Evolutionary conservation across 805 yeast species (phyloP), one percentile per base, ranked within the genome.

Genomic region (Lipomyces spencermartinsiae): DNA sequence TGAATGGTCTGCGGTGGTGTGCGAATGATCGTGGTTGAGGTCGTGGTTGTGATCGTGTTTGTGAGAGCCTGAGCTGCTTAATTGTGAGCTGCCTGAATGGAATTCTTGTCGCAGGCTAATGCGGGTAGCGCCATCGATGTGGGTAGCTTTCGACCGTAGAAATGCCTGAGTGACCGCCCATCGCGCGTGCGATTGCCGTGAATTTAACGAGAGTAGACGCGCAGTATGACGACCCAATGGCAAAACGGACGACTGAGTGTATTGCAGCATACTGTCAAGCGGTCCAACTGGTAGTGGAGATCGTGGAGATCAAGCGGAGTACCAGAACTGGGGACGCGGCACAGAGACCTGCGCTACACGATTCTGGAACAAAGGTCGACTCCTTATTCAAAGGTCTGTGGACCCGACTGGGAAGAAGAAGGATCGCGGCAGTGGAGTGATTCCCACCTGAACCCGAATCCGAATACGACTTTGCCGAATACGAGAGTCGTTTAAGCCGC

Each of bases 1-100:
- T 22, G 59, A 29, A 9, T 69, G 70, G 14, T 54, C 35, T 7
- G 64, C 22, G 34, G 8, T 29, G 9, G 61, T 56, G 64, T 67
- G 70, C 1, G 62, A 19, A 57, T 64, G 60, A 5, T 25, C 35
- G 34, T 49, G 33, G 22, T 25, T 53, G 61, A 62, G 35, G 37
- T 31, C 53, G 53, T 63, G 46, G 35, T 59, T 43, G 43, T 46
- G 51, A 12, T 37, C 60, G 58, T 55, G 63, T 3, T 58, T 54
- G 31, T 59, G 57, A 8, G 31, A 10, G 54, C 43, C 14, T 16
- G 53, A 4, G 29, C 29, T 43, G 49, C 16, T 43, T 9, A 43
- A 19, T 43, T 8, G 10, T 4, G 49, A 43, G 22, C 49, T n/a
- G n/a, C 39, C 25, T 33, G 60, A 31, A 31, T 57, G 37, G 43